Evolutionary conservation across 805 yeast species (phyloP), one percentile per base, ranked within the genome.

Genomic region (Wickerhamomyces hampshirensis): DNA sequence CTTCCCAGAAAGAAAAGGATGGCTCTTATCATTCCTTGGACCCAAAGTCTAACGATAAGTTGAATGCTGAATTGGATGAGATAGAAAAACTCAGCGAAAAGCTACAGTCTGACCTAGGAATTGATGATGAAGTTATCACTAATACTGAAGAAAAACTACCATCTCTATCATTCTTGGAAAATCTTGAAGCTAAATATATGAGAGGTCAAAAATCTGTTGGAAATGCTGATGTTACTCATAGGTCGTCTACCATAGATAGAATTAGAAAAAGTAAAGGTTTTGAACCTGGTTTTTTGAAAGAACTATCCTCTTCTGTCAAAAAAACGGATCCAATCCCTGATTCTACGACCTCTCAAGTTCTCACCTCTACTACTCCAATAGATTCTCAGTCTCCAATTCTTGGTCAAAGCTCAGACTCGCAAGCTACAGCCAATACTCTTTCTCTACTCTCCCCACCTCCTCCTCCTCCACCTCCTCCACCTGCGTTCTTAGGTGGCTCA

Each of bases 271-370:
- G 68, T 34, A 44, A 48, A 30, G 57, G 57, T 2, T 51, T 69
- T 63, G 59, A 68, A 39, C 75, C 78, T 10, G 56, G 68, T 19
- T 76, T 77, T 49, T 59, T 78, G 45, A 63, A 67, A 31, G 84
- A 78, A 49, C 59, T 78, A 44, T 63, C 69, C 16, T 55, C 67
- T 4, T 75, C 72, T 45, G 80, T 77, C 10, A 61, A 57, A 6
- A 71, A 61, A 38, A 51, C 64, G 4, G 64, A 47, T n/a, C 35
- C 47, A 12, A 45, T 46, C 18, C 37, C 46, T 12, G 41, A 40
- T 5, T 21, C 39, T 19, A 41, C 32, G 7, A 39, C 33, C 7
- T 26, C 39, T 13, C 37, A 38, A 17, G 31, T 27, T 23, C 18
- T 42, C 28, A 26, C 34, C n/a, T 58, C 60, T 6, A 60, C 56